These are phyloP conservation scores for Diophrys appendiculata DNA, from an alignment of 73 alveolate species.

Conservation along the genomic window DNA sequence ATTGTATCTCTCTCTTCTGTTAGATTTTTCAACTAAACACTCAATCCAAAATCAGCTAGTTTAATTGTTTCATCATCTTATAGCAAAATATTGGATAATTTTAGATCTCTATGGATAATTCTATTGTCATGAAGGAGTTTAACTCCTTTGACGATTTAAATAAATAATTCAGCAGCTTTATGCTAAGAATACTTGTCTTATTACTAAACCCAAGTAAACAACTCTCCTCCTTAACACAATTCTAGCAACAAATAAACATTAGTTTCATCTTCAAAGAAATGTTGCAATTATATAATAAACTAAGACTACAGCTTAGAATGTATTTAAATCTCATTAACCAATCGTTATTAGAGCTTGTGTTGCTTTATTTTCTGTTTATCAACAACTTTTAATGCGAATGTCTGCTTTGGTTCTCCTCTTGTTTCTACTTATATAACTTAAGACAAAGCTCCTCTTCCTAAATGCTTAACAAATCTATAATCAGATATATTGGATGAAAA, in stretches of 20 bases:
- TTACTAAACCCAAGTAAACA: not conserved
- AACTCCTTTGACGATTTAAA: not conserved
- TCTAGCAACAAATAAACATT: constrained; percentile 79
- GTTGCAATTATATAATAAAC: constrained; percentile 67
- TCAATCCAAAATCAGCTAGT: constrained; percentile 54
- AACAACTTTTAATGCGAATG: not conserved
- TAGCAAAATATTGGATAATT: constrained; percentile 19
- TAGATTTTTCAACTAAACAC: constrained; percentile 8
- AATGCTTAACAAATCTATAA: too few relatives aligned
- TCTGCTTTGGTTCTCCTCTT: too few relatives aligned
- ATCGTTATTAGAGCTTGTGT: not conserved
- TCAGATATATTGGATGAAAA: too few relatives aligned
- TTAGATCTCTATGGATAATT: constrained; percentile 29
- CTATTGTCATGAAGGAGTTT: not conserved
- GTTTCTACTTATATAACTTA: too few relatives aligned
- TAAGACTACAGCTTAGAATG: constrained; percentile 53
- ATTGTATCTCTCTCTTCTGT: constrained; percentile 51
- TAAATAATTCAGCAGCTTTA: not conserved
- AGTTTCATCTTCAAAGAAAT: constrained; percentile 74
- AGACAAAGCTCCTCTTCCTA: too few relatives aligned
- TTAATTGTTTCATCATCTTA: constrained; percentile 11
- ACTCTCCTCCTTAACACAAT: constrained; percentile 47
- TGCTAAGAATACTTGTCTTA: not conserved
- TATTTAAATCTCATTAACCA: constrained; percentile 3
- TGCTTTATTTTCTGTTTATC: constrained; percentile 6